These are phyloP conservation scores for Calonectria fujianensis DNA, from an alignment of 2,329 filamentous ascomycete species.

Conservation along the genomic window DNA sequence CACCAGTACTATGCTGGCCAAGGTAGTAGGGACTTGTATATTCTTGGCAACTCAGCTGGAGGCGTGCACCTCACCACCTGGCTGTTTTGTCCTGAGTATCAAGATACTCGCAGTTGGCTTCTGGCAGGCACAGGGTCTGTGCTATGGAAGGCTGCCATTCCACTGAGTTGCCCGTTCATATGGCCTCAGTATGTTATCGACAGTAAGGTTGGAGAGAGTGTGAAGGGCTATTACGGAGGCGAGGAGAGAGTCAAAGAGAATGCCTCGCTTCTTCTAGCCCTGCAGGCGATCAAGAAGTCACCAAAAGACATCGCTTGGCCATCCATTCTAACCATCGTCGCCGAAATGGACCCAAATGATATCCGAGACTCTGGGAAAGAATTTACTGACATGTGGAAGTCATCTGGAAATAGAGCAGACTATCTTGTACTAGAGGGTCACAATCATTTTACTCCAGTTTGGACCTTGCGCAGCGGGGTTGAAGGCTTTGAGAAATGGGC, in stretches of 20 bases:
- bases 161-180: neutral
- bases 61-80: neutral
- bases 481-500: neutral
- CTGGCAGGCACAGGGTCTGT: neutral
- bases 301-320: neutral
- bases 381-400: neutral
- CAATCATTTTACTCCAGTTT: neutral
- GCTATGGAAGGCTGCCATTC: neutral
- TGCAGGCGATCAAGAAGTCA: neutral
- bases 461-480: neutral
- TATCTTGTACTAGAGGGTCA: neutral
- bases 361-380: neutral
- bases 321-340: neutral
- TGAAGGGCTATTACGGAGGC: neutral
- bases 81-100: neutral
- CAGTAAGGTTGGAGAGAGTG: neutral
- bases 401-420: neutral
- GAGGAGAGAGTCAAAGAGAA: neutral
- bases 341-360: neutral
- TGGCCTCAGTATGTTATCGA: neutral
- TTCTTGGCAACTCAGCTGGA: neutral
- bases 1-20: neutral
- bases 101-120: neutral
- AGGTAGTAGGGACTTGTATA: neutral
- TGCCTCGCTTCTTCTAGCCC: neutral